These are phyloP conservation scores for Rhamnella rubrinervis DNA, from an alignment of 331 rosid genomes.

Conservation along the genomic window DNA sequence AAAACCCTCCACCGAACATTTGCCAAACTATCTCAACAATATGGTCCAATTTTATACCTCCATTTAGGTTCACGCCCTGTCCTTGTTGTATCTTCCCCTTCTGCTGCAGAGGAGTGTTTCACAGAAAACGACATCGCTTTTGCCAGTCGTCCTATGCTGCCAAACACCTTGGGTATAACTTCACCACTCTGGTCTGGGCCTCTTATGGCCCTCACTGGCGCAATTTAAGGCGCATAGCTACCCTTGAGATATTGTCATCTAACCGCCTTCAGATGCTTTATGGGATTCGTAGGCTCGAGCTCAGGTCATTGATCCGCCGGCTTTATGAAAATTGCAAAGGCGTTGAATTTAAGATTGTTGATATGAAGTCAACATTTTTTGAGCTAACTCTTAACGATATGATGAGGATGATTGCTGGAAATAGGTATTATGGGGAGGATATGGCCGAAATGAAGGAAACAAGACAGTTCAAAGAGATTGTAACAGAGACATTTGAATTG, in stretches of 20 bases:
- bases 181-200: slow-evolving; percentile 38
- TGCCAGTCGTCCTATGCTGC: slow-evolving; percentile 36
- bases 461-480: slow-evolving; percentile 27
- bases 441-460: slow-evolving; percentile 21
- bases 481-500: slow-evolving; percentile 23
- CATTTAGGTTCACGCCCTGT: slow-evolving; percentile 40
- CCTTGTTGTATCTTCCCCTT: slow-evolving; percentile 39
- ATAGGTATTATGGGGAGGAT: slow-evolving; percentile 29
- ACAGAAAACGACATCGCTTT: slow-evolving; percentile 33
- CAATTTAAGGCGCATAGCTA: slow-evolving; percentile 39
- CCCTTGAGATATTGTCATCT: slow-evolving; percentile 30
- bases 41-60: slow-evolving; percentile 35
- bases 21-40: slow-evolving; percentile 24
- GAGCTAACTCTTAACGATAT: slow-evolving; percentile 34
- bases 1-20: too few relatives aligned
- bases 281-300: slow-evolving; percentile 29
- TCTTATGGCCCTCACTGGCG: slow-evolving; percentile 43
- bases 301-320: slow-evolving; percentile 10
- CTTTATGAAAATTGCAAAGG: slow-evolving; percentile 12
- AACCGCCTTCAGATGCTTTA: slow-evolving; percentile 29
- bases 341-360: slow-evolving; percentile 13
- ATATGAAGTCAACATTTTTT: slow-evolving; percentile 35
- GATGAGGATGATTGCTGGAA: slow-evolving; percentile 44
- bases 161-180: slow-evolving; percentile 39
- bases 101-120: slow-evolving; percentile 37